Base-by-base conservation (phyloP, 2,329 filamentous ascomycete genomes). In the Lachnellula suecica region DNA sequence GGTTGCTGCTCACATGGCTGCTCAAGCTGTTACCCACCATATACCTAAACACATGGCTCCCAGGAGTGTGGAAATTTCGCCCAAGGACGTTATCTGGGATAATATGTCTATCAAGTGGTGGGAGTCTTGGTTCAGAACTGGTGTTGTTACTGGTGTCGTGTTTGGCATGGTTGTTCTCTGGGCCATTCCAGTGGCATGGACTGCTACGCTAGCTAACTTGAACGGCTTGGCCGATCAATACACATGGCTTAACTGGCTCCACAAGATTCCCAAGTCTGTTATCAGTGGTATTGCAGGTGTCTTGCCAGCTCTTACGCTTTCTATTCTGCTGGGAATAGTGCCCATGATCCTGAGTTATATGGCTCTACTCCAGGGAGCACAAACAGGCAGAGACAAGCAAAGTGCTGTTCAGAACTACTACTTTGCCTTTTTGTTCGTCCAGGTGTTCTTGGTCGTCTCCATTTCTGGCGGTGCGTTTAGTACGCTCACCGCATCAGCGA, bases 61-160 rank as follows among this genome's bases (percentile, higher is more conserved):
- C 0, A 84, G 94, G 24, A 81, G 89, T 37, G 88, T 96, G n/a
- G 94, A 99, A 67, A 91, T 99, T 43, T 91, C 91, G 6, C 94
- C 94, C 0, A 86, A 87, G 40, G 92, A 97, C 67, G 91, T 99
- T 8, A 80, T 95, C 37, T 99, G 94, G 94, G 90, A 95, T 59
- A 99, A 99, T 66, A 93, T 99, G 86, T 92, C 91, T 0, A 88
- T 97, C 62, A 84, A 81, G 49, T 97, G 94, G 93, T 97, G 92
- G 91, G 86, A 93, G 57, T 82, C 87, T 51, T 96, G 93, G 78
- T 37, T 64, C 13, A 61, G 65, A 24, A 85, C 84, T 2, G 79
- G 75, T 31, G 68, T 87, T 8, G 86, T 93, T 10, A 72, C 90
- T 25, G 70, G 74, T 7, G 62, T 88, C 22, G 85, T 96, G 7